Conservation (phyloP, 2,329 filamentous ascomycete genomes). For the Chlorencoelia australis region DNA sequence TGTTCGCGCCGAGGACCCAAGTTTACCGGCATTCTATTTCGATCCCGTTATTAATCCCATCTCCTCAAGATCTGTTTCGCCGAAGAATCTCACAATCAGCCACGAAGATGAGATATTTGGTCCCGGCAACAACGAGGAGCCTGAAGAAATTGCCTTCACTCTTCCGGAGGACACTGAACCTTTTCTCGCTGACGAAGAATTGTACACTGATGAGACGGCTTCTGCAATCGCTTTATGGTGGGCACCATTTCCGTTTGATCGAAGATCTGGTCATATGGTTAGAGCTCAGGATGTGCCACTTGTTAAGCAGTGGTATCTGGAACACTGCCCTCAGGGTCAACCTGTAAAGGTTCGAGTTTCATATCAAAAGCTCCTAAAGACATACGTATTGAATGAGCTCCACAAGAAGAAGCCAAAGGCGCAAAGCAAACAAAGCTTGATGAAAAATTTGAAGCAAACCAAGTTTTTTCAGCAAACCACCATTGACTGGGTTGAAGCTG, state of each 20-base stretch:
- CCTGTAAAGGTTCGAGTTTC: conserved; percentile 97
- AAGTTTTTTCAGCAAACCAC: conserved; percentile 99
- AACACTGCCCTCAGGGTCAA: conserved; percentile 83
- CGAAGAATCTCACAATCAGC: conserved; percentile 84
- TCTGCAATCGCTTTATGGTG: conserved; percentile 94
- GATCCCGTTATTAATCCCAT: conserved; percentile 97
- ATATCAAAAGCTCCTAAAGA: conserved; percentile 96
- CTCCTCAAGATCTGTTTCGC: conserved; percentile 84
- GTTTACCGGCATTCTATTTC: conserved; percentile 92
- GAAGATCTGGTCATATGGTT: conserved; percentile 90
- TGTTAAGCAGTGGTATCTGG: conserved; percentile 97
- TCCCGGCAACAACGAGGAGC: conserved; percentile 58
- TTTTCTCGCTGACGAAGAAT: conserved; percentile 79
- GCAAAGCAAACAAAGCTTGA: conserved; percentile 85
- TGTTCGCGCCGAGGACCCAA: conserved; percentile 75
- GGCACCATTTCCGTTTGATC: conserved; percentile 94
- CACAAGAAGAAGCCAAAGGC: conserved; percentile 95
- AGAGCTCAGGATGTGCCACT: conserved; percentile 93
- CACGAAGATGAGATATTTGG: conserved; percentile 95
- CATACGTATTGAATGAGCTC: conserved; percentile 89
- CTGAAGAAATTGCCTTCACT: conserved; percentile 70
- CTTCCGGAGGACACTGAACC: conserved; percentile 72
- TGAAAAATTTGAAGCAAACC: conserved; percentile 83
- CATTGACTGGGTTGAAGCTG: conserved; percentile 98
- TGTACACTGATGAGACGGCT: conserved; percentile 82